Conservation (phyloP, 2,329 filamentous ascomycete genomes). For the Fusarium sp. region DNA sequence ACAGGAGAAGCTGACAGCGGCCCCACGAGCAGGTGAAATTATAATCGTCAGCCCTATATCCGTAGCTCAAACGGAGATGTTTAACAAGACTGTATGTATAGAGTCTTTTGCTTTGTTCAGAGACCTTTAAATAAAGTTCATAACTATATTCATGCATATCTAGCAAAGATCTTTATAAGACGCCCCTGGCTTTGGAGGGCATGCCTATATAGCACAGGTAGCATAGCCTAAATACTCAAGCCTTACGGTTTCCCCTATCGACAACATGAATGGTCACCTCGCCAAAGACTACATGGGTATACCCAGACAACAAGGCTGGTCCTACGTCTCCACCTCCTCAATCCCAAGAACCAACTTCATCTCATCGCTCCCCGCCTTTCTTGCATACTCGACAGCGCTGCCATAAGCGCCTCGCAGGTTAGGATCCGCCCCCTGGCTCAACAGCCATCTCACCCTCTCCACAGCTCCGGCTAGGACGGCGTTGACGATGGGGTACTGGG, state of each 20-base stretch:
- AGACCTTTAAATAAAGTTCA: not conserved
- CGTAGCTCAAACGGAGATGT: not conserved
- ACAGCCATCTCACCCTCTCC: constrained; percentile 34
- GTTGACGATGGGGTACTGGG: constrained; percentile 31
- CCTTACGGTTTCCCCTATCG: not conserved
- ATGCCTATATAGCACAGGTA: no score
- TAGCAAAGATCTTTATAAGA: not conserved
- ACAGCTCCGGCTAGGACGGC: constrained; percentile 36
- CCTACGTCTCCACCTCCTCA: not conserved
- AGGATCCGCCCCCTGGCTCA: constrained; percentile 33
- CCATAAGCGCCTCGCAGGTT: constrained; percentile 21
- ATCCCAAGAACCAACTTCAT: constrained; percentile 30
- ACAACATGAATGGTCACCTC: not conserved
- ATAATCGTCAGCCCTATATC: not conserved
- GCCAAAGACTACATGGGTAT: not conserved
- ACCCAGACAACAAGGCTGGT: not conserved
- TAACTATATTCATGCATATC: no score
- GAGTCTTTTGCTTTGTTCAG: not conserved
- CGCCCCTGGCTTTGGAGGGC: not conserved
- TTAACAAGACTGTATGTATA: not conserved
- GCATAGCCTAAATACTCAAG: not conserved
- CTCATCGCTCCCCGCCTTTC: constrained; percentile 9
- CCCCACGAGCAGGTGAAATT: constrained; percentile 8
- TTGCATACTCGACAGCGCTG: constrained; percentile 24
- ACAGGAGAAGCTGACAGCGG: not conserved